Conservation (phyloP, 73 alveolate genomes). For the Tetrahymena thermophila region DNA sequence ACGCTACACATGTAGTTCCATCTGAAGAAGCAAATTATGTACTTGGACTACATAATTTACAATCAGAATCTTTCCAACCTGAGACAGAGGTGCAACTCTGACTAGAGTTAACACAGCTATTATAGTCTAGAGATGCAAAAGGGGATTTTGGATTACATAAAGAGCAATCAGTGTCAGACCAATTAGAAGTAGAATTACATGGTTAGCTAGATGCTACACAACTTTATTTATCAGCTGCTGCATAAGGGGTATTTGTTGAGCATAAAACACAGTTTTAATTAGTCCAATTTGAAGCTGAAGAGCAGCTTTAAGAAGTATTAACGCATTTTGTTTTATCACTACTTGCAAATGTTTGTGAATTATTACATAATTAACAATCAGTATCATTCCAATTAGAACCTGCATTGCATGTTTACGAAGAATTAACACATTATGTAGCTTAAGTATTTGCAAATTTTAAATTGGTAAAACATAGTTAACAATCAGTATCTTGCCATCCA, state of each 20-base stretch:
- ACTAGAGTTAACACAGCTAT: background rate
- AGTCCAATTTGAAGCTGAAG: background rate
- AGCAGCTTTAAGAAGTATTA: background rate
- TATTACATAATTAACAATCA: background rate
- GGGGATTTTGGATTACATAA: background rate
- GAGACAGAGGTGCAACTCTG: background rate
- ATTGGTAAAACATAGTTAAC: background rate
- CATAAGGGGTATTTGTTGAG: background rate
- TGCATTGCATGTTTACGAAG: background rate
- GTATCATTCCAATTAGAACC: background rate
- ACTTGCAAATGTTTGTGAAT: background rate
- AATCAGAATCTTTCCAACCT: background rate
- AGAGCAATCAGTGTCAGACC: background rate
- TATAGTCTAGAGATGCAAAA: background rate
- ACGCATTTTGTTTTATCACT: background rate
- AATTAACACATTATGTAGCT: background rate
- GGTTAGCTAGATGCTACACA: background rate
- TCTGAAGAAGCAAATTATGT: background rate
- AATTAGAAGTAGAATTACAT: background rate
- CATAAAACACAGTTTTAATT: background rate
- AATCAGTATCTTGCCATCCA: background rate
- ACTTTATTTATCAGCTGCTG: background rate
- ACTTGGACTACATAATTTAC: background rate
- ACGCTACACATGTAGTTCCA: background rate
- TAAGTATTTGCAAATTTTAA: background rate